Conservation (phyloP, 805 yeast species). For the Kluyveromyces dobzhanskii region DNA sequence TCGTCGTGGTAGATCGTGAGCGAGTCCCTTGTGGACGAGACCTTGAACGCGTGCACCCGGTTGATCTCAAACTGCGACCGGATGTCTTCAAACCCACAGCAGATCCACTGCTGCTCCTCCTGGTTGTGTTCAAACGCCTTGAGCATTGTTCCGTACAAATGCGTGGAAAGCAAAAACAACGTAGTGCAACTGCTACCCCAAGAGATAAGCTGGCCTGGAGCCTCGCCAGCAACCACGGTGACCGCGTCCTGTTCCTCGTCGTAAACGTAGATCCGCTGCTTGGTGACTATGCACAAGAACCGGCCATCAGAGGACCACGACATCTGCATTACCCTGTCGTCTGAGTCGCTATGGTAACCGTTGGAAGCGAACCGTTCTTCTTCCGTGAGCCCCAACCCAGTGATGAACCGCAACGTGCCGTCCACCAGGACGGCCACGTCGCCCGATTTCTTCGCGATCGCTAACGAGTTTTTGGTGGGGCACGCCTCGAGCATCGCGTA, state of each 20-base stretch:
- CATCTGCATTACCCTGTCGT: not conserved
- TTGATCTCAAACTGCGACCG: conserved; percentile 2
- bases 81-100: conserved; percentile 4
- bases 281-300: conserved; percentile 2
- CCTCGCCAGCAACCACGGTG: conserved; percentile 1
- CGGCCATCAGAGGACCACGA: not conserved
- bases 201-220: not conserved
- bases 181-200: conserved; percentile 1
- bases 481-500: not conserved
- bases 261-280: conserved; percentile 1
- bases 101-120: conserved; percentile 4
- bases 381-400: not conserved
- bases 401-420: not conserved
- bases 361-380: not conserved
- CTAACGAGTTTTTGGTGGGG: not conserved
- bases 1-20: conserved; percentile 3
- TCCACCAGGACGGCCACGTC: not conserved
- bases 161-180: conserved; percentile 1
- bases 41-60: not conserved
- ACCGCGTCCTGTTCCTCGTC: not conserved
- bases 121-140: conserved; percentile 1
- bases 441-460: not conserved
- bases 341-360: too few relatives aligned
- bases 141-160: conserved; percentile 3
- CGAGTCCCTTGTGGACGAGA: not conserved